A percentile compares a stretch with the other conserved stretches of the same genome.
Evolutionary conservation across 805 yeast species (phyloP).

Genomic region (Kluyveromyces dobzhanskii): DNA sequence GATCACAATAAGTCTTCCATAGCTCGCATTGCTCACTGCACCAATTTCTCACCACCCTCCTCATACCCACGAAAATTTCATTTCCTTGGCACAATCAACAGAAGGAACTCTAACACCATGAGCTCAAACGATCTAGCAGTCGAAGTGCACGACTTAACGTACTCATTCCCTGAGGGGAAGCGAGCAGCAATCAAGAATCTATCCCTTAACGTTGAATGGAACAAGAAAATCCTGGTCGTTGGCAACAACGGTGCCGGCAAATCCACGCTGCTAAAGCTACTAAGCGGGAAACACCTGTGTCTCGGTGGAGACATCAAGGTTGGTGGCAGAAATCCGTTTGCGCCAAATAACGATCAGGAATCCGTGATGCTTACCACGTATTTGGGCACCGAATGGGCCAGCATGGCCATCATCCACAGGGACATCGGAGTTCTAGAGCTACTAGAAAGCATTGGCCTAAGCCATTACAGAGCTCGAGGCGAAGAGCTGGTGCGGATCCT

Average conservation of each 20-base stretch:
- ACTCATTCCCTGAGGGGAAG: constrained; percentile 52
- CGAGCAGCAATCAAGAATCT: constrained; percentile 55
- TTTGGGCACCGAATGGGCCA: constrained; percentile 96
- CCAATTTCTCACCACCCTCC: too few relatives aligned
- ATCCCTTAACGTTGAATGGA: constrained; percentile 52
- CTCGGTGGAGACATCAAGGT: constrained; percentile 59
- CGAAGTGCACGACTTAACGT: constrained; percentile 54
- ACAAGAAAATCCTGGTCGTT: constrained; percentile 66
- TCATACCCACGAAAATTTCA: too few relatives aligned
- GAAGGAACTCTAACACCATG: too few relatives aligned
- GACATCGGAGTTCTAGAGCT: constrained; percentile 83
- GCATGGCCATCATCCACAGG: constrained; percentile 79
- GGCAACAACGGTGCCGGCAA: constrained; percentile 99
- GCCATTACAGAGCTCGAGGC: constrained; percentile 63
- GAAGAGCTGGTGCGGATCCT: constrained; percentile 66
- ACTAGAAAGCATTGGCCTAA: constrained; percentile 78
- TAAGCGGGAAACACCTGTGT: constrained; percentile 88
- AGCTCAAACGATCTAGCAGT: constrained; percentile 35
- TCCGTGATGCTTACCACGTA: constrained; percentile 58
- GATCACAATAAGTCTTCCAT: too few relatives aligned
- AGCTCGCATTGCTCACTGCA: too few relatives aligned
- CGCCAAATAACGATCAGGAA: constrained; percentile 36
- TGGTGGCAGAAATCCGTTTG: constrained; percentile 86
- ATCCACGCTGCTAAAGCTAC: constrained; percentile 71
- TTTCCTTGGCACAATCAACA: too few relatives aligned